Evolutionary conservation across 108 stramenopile genomes (phyloP), one percentile per base, ranked within the genome.

Genomic region (Skeletonema menzelii): DNA sequence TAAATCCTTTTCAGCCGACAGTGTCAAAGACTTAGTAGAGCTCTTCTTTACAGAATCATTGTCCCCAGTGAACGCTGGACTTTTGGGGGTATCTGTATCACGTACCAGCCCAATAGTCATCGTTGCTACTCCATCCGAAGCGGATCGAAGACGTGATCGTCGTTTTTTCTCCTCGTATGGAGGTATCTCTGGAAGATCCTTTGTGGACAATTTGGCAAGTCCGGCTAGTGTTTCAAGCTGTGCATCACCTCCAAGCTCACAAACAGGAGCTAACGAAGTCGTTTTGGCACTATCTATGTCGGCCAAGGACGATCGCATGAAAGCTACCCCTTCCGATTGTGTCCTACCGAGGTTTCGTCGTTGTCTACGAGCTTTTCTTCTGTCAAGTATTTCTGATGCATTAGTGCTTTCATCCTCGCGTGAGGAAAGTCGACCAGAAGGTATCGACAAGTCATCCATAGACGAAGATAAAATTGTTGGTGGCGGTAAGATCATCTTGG

Each of bases 121-220:
- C 1, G 22, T 7, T 13, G 34, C 14, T 17, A 60, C 59, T 7
- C 59, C 59, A 34, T 31, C 59, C 8, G 59, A 60, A 60, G 27
- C 28, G 19, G 59, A 60, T 19, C 59, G 59, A 19, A 20, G 6
- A 31, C 59, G 59, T 19, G 34, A 6, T 31, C 17, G 59, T 22
- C 59, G 59, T 26, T 32, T 60, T 60, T 35, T 60, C n/a, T 19
- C 59, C 59, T 35, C 22, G 20, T 8, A 35, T 10, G 34, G 32
- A 1, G 59, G 59, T 35, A 60, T 34, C 28, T 60, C 30, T 60
- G 59, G 59, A 5, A 60, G 35, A 60, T 60, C 59, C 8, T 60
- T 34, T 5, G 59, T 7, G 5, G 28, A 34, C 19, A 60, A 22
- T 10, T 60, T 31, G 7, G 59, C 22, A 8, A 60, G 59, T 10